A percentile compares a stretch with the other conserved stretches of the same genome.
These are phyloP conservation scores for Lichtheimia ramosa DNA, from an alignment of 371 early-diverging fungal genomes.

Conservation along the genomic window DNA sequence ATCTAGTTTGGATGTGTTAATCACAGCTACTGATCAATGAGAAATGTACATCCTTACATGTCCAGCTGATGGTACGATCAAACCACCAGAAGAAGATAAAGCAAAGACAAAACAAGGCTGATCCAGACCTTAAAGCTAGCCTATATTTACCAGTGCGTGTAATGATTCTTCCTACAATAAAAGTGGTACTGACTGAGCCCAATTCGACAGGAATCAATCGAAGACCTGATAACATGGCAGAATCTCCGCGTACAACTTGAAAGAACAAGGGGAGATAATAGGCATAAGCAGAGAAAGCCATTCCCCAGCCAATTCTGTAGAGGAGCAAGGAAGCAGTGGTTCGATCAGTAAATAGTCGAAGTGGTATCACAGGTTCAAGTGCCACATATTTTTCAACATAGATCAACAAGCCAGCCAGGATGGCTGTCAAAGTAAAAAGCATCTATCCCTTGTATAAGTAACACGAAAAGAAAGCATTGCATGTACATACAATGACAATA, in stretches of 20 bases:
- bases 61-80: conserved; percentile 22
- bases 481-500: background rate
- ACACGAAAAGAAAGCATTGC: background rate
- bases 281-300: conserved; percentile 50
- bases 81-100: conserved; percentile 28
- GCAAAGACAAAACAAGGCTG: conserved; percentile 30
- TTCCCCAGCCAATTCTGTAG: conserved; percentile 54
- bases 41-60: conserved; percentile 10
- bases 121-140: conserved; percentile 44
- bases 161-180: conserved; percentile 35
- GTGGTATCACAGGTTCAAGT: background rate
- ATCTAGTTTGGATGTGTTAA: conserved; percentile 10
- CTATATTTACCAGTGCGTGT: conserved; percentile 45
- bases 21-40: too few relatives aligned
- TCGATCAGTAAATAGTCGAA: conserved; percentile 12
- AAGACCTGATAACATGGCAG: conserved; percentile 55
- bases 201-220: conserved; percentile 49
- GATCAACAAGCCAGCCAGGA: background rate
- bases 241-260: conserved; percentile 63
- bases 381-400: background rate
- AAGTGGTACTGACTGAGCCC: conserved; percentile 29
- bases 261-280: conserved; percentile 76
- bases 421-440: background rate
- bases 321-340: conserved; percentile 42
- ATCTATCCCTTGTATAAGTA: background rate